Evolutionary conservation across 805 yeast genomes (phyloP).

Genomic region (Lipomyces chichibuensis): DNA sequence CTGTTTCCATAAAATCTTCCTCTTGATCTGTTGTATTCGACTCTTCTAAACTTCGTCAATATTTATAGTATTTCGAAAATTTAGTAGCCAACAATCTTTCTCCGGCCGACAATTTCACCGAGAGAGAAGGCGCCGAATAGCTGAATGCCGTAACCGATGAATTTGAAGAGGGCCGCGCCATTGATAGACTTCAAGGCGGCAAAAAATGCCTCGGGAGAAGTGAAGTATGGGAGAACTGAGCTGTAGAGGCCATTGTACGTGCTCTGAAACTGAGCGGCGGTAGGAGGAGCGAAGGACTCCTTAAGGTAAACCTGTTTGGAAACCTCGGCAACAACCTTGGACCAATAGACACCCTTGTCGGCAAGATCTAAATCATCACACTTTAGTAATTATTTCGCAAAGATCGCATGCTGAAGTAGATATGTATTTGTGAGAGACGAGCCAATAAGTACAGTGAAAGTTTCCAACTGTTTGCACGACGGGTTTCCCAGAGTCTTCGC

Average conservation of each 20-base stretch:
- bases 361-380: slow-evolving; percentile 35
- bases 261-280: slow-evolving; percentile 70
- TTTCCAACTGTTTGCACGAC: too few relatives aligned
- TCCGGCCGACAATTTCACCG: slow-evolving; percentile 96
- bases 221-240: slow-evolving; percentile 43
- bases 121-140: slow-evolving; percentile 86
- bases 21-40: background rate
- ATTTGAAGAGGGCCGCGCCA: slow-evolving; percentile 59
- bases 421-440: background rate
- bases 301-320: slow-evolving; percentile 81
- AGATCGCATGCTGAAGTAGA: background rate
- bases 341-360: slow-evolving; percentile 75
- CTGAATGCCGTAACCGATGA: slow-evolving; percentile 78
- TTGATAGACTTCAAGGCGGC: slow-evolving; percentile 52
- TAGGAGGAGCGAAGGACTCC: slow-evolving; percentile 94
- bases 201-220: slow-evolving; percentile 59
- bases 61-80: background rate
- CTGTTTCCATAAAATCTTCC: background rate
- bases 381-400: background rate
- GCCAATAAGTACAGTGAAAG: background rate
- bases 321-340: slow-evolving; percentile 64
- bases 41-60: background rate
- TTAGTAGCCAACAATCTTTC: slow-evolving; percentile 83
- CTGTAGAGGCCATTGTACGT: slow-evolving; percentile 64
- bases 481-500: too few relatives aligned